phyloP scores from a whole-genome alignment of 1,284 basidiomycete species.

The Anthracocystis setariae region DNA sequence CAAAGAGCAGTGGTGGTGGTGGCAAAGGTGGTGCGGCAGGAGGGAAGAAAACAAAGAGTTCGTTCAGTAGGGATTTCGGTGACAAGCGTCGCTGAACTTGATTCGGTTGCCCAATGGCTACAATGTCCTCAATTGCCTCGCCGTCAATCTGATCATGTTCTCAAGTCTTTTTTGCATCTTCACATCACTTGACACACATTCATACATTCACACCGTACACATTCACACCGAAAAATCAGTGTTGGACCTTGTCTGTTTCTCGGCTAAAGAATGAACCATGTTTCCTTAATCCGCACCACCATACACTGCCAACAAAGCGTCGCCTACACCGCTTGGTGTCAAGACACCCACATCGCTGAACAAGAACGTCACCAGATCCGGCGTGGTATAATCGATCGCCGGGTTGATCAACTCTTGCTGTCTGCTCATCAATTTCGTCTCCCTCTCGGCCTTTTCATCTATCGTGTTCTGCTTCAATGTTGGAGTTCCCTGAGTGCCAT shows the following conservation, averaged over 20 bases:
- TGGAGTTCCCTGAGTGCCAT: slow-evolving; percentile 9
- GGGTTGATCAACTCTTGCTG: slow-evolving; percentile 62
- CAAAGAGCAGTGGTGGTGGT: slow-evolving; percentile 3
- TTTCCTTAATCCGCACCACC: slow-evolving; percentile 56
- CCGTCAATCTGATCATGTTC: neutral
- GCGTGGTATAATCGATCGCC: slow-evolving; percentile 68
- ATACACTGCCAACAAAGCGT: slow-evolving; percentile 89
- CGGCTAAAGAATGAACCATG: neutral
- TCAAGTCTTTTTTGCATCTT: neutral
- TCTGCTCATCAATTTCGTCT: slow-evolving; percentile 42
- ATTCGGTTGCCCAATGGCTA: neutral
- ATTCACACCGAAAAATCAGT: too few relatives aligned
- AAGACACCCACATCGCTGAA: slow-evolving; percentile 91
- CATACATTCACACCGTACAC: too few relatives aligned
- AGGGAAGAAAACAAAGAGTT: slow-evolving; percentile 40
- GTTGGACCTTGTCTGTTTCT: neutral
- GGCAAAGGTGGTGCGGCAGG: neutral
- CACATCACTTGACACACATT: neutral
- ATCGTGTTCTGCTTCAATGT: slow-evolving; percentile 4
- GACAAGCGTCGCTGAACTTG: slow-evolving; percentile 19
- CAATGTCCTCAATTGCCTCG: neutral
- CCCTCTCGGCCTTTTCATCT: neutral
- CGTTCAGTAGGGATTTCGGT: slow-evolving; percentile 43
- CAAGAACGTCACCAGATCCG: slow-evolving; percentile 86
- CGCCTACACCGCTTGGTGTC: slow-evolving; percentile 89